Percentiles rank a stretch among this genome's conserved stretches.
Conservation (phyloP, 1,139 yeast species). For the Debaryomyces fabryi region DNA sequence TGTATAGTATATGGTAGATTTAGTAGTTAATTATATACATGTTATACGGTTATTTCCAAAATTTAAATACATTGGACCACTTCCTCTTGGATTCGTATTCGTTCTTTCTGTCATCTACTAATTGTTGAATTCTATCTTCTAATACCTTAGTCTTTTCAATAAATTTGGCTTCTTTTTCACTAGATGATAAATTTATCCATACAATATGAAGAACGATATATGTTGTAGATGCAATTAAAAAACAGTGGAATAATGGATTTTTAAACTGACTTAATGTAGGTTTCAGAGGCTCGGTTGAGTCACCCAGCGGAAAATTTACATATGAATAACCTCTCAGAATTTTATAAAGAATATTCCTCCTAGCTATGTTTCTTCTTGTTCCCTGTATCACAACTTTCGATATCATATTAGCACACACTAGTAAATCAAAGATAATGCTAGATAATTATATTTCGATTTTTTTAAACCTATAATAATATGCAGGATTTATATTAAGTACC, state of each 20-base stretch:
- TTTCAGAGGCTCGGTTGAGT: conserved; percentile 17
- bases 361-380: not conserved
- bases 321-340: conserved; percentile 7
- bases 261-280: conserved; percentile 43
- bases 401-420: not conserved
- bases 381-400: not conserved
- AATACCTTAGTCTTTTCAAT: conserved; percentile 26
- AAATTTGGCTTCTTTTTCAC: conserved; percentile 30
- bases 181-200: conserved; percentile 37
- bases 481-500: not conserved
- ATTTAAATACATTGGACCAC: conserved; percentile 24
- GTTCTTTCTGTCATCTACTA: conserved; percentile 33
- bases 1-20: not conserved
- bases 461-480: not conserved
- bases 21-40: not conserved
- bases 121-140: conserved; percentile 34
- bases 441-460: not conserved
- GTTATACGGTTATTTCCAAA: conserved; percentile 21
- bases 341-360: not conserved
- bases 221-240: conserved; percentile 44
- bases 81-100: conserved; percentile 19
- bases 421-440: not conserved
- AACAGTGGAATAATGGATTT: conserved; percentile 42
- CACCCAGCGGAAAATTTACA: conserved; percentile 14
- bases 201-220: conserved; percentile 40